These are phyloP conservation scores for Xerocomus brunneocitrinus DNA, from an alignment of 768 basidiomycete genomes.

Conservation along the genomic window DNA sequence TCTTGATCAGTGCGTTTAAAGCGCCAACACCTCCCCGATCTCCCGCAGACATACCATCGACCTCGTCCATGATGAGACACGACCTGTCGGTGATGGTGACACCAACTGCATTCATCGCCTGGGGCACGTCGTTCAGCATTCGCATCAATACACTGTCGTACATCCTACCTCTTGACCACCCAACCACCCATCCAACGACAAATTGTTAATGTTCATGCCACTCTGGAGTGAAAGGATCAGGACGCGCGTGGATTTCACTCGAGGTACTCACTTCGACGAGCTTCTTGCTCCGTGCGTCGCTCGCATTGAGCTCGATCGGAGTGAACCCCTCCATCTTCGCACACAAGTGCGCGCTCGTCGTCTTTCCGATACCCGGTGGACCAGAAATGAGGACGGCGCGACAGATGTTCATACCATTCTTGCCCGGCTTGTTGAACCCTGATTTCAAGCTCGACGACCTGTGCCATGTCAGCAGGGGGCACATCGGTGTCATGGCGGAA, in stretches of 20 bases:
- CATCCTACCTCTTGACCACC: constrained; percentile 52
- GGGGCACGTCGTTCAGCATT: neutral
- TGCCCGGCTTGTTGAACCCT: constrained; percentile 92
- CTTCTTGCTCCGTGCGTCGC: constrained; percentile 93
- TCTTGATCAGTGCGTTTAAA: constrained; percentile 85
- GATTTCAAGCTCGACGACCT: constrained; percentile 74
- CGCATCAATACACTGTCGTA: constrained; percentile 5
- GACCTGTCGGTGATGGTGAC: constrained; percentile 72
- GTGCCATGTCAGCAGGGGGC: neutral
- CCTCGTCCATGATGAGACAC: constrained; percentile 98
- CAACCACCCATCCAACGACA: constrained; percentile 84
- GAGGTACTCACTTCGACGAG: constrained; percentile 69
- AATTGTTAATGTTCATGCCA: constrained; percentile 86
- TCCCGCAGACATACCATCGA: constrained; percentile 98
- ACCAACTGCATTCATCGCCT: constrained; percentile 65
- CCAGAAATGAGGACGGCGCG: constrained; percentile 90
- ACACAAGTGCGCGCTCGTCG: constrained; percentile 89
- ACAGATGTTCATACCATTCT: constrained; percentile 79
- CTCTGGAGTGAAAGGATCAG: constrained; percentile 42
- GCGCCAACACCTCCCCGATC: constrained; percentile 97
- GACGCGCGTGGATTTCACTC: neutral
- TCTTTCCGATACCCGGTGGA: constrained; percentile 96
- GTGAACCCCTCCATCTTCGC: constrained; percentile 89
- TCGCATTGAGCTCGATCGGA: constrained; percentile 94
- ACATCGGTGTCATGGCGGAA: neutral